Evolutionary conservation across 345 rosid species (phyloP).

Genomic region (Euphorbia peplus): DNA sequence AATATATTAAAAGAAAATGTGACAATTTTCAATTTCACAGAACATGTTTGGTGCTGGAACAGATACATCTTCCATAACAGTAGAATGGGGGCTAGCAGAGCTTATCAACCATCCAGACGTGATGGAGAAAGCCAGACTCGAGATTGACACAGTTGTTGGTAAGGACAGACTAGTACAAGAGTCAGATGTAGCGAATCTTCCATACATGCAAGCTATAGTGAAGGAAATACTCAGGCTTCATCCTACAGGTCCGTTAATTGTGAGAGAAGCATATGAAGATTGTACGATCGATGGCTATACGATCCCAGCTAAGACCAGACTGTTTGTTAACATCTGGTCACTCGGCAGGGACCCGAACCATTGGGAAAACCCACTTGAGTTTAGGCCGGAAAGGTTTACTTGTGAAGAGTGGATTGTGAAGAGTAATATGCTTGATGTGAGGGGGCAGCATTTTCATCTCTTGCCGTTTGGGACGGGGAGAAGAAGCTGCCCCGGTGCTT

Average conservation of each 20-base stretch:
- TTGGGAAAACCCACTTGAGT: slow-evolving; percentile 26
- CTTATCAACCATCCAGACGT: slow-evolving; percentile 59
- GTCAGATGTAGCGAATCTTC: slow-evolving; percentile 52
- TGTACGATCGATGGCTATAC: slow-evolving; percentile 17
- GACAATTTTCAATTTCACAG: slow-evolving; percentile 20
- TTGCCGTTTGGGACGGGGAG: slow-evolving; percentile 45
- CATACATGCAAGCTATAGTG: slow-evolving; percentile 56
- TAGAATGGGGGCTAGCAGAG: slow-evolving; percentile 75
- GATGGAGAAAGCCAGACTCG: slow-evolving; percentile 51
- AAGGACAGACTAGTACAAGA: slow-evolving; percentile 48
- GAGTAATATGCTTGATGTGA: slow-evolving; percentile 25
- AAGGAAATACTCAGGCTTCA: slow-evolving; percentile 73
- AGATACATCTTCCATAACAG: slow-evolving; percentile 47
- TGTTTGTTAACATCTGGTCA: slow-evolving; percentile 25
- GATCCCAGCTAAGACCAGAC: slow-evolving; percentile 23
- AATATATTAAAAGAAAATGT: no score
- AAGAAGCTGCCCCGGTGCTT: slow-evolving; percentile 45
- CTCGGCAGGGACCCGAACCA: slow-evolving; percentile 25
- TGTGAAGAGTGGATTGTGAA: slow-evolving; percentile 16
- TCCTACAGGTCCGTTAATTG: slow-evolving; percentile 38
- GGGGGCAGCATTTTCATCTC: slow-evolving; percentile 29
- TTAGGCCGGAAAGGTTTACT: slow-evolving; percentile 23
- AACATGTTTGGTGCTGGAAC: slow-evolving; percentile 54
- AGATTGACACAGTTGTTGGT: slow-evolving; percentile 58
- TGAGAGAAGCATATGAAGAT: slow-evolving; percentile 18